A percentile compares a stretch with the other conserved stretches of the same genome.
Conservation (phyloP, 768 basidiomycete genomes). For the Sarcomyxa edulis region DNA sequence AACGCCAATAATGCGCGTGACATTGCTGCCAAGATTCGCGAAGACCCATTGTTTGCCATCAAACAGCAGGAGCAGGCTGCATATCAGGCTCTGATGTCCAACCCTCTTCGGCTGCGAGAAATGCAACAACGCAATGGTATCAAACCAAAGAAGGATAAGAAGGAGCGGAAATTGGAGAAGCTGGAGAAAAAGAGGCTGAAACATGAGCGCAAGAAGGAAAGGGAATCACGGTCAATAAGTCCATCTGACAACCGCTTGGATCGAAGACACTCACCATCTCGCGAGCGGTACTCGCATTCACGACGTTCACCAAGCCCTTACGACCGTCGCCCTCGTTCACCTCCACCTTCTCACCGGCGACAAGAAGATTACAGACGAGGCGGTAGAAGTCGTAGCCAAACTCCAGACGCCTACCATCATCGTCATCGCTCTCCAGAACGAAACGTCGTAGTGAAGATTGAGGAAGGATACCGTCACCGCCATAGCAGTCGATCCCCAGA, state of each 20-base stretch:
- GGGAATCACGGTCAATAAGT: slow-evolving; percentile 23
- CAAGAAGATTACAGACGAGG: slow-evolving; percentile 22
- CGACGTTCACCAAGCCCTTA: slow-evolving; percentile 37
- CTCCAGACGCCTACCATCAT: slow-evolving; percentile 25
- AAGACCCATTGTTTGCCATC: slow-evolving; percentile 95
- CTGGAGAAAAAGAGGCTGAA: slow-evolving; percentile 39
- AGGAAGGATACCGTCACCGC: slow-evolving; percentile 17
- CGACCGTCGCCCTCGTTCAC: slow-evolving; percentile 44
- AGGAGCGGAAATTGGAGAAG: slow-evolving; percentile 49
- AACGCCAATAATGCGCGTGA: slow-evolving; percentile 91
- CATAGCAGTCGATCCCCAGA: slow-evolving; percentile 25
- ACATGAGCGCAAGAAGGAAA: slow-evolving; percentile 26
- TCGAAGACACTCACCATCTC: slow-evolving; percentile 19
- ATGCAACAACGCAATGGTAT: slow-evolving; percentile 81
- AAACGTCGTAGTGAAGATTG: slow-evolving; percentile 14
- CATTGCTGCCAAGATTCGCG: slow-evolving; percentile 88
- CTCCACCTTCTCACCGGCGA: slow-evolving; percentile 21
- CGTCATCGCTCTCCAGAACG: slow-evolving; percentile 24
- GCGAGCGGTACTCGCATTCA: slow-evolving; percentile 29
- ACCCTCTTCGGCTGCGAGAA: slow-evolving; percentile 79
- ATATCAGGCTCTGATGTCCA: slow-evolving; percentile 79
- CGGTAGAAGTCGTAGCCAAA: slow-evolving; percentile 21
- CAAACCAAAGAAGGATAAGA: slow-evolving; percentile 73
- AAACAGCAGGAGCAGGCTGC: slow-evolving; percentile 97
- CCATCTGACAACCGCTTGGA: slow-evolving; percentile 14